A percentile compares a stretch with the other conserved stretches of the same genome.
Conservation (phyloP, 1,139 yeast genomes). For the Kodamaea sp. region DNA sequence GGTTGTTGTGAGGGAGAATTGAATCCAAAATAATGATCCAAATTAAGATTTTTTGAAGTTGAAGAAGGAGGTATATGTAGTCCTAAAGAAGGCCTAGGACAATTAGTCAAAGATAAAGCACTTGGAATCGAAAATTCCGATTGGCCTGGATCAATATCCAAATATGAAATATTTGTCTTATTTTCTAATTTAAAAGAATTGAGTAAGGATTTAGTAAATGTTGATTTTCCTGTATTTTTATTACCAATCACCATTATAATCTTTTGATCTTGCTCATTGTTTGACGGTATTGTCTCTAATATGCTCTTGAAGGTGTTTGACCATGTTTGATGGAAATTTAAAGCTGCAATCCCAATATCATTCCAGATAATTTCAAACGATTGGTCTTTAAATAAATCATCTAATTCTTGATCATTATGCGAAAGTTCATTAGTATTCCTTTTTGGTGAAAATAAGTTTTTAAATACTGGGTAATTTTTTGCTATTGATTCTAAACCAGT, state of each 20-base stretch:
- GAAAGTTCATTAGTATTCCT: conserved; percentile 15
- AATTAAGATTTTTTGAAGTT: conserved; percentile 10
- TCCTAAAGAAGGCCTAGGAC: conserved; percentile 25
- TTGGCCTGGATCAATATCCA: conserved; percentile 93
- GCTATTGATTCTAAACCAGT: conserved; percentile 51
- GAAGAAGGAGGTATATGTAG: conserved; percentile 15
- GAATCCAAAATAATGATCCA: conserved; percentile 58
- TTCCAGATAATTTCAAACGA: conserved; percentile 38
- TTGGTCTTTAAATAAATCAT: conserved; percentile 15
- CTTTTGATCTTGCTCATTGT: conserved; percentile 10
- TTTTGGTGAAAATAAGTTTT: conserved; percentile 29
- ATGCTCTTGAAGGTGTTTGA: conserved; percentile 10
- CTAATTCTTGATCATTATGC: conserved; percentile 5
- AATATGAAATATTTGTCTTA: conserved; percentile 31
- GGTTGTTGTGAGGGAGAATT: conserved; percentile 74
- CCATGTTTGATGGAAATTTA: conserved; percentile 23
- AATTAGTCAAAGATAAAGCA: conserved; percentile 47
- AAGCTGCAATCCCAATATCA: conserved; percentile 27
- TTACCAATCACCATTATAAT: conserved; percentile 37
- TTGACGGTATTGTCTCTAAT: not conserved
- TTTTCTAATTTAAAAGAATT: conserved; percentile 36
- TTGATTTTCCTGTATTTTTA: conserved; percentile 84
- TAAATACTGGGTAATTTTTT: conserved; percentile 46
- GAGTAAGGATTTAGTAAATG: conserved; percentile 54
- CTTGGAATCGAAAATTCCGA: conserved; percentile 78